Evolutionary conservation across 305 asterid genomes (phyloP).

Genomic region (Solanum hybrid): DNA sequence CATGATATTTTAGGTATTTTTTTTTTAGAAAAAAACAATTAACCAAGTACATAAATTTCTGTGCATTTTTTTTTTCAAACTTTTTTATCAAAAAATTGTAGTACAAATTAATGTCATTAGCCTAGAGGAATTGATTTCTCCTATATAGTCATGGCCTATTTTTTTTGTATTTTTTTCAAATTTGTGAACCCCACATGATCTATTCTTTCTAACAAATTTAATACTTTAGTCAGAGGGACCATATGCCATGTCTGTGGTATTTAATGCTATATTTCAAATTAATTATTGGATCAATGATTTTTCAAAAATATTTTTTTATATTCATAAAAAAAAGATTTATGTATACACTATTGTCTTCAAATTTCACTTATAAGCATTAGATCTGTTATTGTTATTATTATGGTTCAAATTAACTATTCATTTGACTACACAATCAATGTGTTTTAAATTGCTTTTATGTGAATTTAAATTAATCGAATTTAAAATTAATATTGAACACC

Average conservation of each 20-base stretch:
- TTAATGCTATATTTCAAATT: not conserved
- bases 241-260: not conserved
- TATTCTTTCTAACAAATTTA: not conserved
- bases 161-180: not conserved
- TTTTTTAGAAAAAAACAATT: not conserved
- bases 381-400: not conserved
- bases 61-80: not conserved
- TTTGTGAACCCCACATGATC: conserved; percentile 1
- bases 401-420: not conserved
- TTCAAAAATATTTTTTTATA: not conserved
- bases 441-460: not conserved
- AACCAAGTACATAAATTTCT: not conserved
- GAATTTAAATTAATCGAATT: not conserved
- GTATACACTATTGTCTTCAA: too few relatives aligned
- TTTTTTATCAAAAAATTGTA: not conserved
- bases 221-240: not conserved
- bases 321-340: not conserved
- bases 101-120: not conserved
- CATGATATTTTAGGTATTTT: not conserved
- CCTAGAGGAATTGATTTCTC: not conserved
- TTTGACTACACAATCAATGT: not conserved
- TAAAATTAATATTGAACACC: rapidly evolving
- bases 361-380: too few relatives aligned
- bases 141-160: not conserved
- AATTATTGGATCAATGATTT: not conserved